phyloP scores from a whole-genome alignment of 2,329 filamentous ascomycete genomes.

The Emergomyces africanus region DNA sequence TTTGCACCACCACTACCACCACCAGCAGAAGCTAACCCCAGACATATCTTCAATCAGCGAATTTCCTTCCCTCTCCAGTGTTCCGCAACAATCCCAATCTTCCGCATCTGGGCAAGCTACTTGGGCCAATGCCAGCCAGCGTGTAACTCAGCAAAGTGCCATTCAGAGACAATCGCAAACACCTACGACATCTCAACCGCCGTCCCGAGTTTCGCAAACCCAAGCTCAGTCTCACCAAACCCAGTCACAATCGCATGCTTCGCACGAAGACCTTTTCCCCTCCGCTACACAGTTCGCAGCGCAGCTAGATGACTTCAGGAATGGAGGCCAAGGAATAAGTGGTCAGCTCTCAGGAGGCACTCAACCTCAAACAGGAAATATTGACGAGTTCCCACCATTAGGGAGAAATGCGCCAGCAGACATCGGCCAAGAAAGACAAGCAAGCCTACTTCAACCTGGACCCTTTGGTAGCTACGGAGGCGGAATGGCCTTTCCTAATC shows the following conservation, averaged over 20 bases:
- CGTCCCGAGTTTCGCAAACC: slow-evolving; percentile 28
- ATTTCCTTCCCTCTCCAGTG: slow-evolving; percentile 48
- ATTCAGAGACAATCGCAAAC: slow-evolving; percentile 40
- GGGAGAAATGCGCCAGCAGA: slow-evolving; percentile 30
- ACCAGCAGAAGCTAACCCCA: slow-evolving; percentile 6
- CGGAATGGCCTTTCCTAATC: slow-evolving; percentile 30
- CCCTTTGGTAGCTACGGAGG: slow-evolving; percentile 30
- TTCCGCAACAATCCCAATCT: slow-evolving; percentile 39
- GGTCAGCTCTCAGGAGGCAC: slow-evolving; percentile 37
- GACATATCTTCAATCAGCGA: slow-evolving; percentile 34
- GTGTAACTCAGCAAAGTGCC: slow-evolving; percentile 39
- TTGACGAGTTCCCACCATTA: slow-evolving; percentile 50
- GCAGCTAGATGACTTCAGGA: slow-evolving; percentile 43
- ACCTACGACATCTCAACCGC: slow-evolving; percentile 26
- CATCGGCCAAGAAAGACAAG: slow-evolving; percentile 8
- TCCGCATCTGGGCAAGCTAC: slow-evolving; percentile 41
- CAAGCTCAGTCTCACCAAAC: slow-evolving; percentile 31
- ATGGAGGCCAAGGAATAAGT: slow-evolving; percentile 42
- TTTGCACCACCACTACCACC: background rate
- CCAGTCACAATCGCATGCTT: slow-evolving; percentile 33
- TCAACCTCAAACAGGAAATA: slow-evolving; percentile 44
- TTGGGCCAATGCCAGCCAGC: slow-evolving; percentile 46
- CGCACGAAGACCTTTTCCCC: slow-evolving; percentile 36
- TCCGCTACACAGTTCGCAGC: slow-evolving; percentile 38
- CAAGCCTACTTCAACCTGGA: slow-evolving; percentile 27